Evolutionary conservation across 1,139 yeast genomes (phyloP).

Genomic region (Fermentozyma sake): DNA sequence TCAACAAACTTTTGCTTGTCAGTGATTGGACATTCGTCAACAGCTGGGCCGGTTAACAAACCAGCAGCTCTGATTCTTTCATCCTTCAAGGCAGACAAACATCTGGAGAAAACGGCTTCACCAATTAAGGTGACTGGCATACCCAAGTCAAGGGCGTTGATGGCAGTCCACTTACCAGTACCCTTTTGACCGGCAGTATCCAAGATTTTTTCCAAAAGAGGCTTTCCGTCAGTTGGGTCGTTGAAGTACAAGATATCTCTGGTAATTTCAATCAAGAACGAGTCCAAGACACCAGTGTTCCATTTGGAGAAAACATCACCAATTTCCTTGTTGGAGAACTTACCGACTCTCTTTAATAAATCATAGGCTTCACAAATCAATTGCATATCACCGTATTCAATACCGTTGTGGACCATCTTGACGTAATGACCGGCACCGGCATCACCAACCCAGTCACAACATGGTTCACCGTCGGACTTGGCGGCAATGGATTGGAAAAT

Average conservation of each 20-base stretch:
- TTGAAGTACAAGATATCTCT: constrained; percentile 87
- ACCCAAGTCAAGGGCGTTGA: constrained; percentile 95
- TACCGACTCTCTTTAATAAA: constrained; percentile 90
- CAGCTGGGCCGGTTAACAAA: constrained; percentile 71
- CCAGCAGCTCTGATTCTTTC: constrained; percentile 88
- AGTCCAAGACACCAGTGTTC: constrained; percentile 97
- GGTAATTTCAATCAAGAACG: constrained; percentile 95
- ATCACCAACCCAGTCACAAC: constrained; percentile 99
- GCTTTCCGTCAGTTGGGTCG: constrained; percentile 83
- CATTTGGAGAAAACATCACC: constrained; percentile 88
- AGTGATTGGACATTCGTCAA: constrained; percentile 47
- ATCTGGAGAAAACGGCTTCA: constrained; percentile 97
- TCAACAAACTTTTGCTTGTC: constrained; percentile 84
- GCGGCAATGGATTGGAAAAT: constrained; percentile 97
- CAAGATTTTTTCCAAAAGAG: constrained; percentile 92
- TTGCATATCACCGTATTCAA: constrained; percentile 99
- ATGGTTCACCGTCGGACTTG: constrained; percentile 96
- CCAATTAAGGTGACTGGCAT: constrained; percentile 98
- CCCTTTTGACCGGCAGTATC: constrained; percentile 99
- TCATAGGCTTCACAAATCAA: constrained; percentile 97
- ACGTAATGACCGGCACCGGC: constrained; percentile 99
- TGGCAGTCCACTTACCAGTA: constrained; percentile 99
- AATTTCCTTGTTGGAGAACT: constrained; percentile 85
- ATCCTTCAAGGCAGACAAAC: constrained; percentile 85
- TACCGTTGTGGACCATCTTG: constrained; percentile 99